These are phyloP conservation scores for Phytophthora rubi DNA, from an alignment of 352 stramenopile species.

Conservation along the genomic window DNA sequence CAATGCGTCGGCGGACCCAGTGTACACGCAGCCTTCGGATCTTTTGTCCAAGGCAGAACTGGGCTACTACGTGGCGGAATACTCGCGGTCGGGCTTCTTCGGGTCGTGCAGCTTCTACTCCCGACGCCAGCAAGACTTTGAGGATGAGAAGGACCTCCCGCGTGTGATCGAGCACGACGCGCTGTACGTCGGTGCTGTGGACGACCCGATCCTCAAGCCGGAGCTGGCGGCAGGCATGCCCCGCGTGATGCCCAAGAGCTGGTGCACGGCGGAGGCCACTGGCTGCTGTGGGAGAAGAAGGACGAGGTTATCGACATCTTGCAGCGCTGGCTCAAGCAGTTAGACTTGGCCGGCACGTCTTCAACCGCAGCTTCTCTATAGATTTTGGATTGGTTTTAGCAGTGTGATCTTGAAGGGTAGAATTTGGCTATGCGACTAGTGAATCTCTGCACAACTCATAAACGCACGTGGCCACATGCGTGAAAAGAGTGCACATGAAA, in stretches of 20 bases:
- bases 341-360: conserved; percentile 14
- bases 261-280: conserved; percentile 58
- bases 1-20: conserved; percentile 32
- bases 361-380: conserved; percentile 14
- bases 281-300: conserved; percentile 62
- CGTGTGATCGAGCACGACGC: conserved; percentile 46
- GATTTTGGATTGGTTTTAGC: not conserved
- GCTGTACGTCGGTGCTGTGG: conserved; percentile 66
- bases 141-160: conserved; percentile 47
- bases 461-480: too few relatives aligned
- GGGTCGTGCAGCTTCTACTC: conserved; percentile 62
- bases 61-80: conserved; percentile 61
- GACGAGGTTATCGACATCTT: conserved; percentile 47
- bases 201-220: conserved; percentile 60
- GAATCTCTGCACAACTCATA: too few relatives aligned
- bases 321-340: conserved; percentile 39
- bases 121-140: conserved; percentile 59
- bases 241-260: conserved; percentile 53
- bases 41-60: conserved; percentile 57
- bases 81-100: conserved; percentile 55
- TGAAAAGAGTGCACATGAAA: too few relatives aligned
- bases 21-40: conserved; percentile 45
- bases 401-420: too few relatives aligned
- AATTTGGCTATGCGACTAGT: too few relatives aligned
- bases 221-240: conserved; percentile 61